phyloP scores from a whole-genome alignment of 331 rosid genomes.

The Rhamnella rubrinervis region DNA sequence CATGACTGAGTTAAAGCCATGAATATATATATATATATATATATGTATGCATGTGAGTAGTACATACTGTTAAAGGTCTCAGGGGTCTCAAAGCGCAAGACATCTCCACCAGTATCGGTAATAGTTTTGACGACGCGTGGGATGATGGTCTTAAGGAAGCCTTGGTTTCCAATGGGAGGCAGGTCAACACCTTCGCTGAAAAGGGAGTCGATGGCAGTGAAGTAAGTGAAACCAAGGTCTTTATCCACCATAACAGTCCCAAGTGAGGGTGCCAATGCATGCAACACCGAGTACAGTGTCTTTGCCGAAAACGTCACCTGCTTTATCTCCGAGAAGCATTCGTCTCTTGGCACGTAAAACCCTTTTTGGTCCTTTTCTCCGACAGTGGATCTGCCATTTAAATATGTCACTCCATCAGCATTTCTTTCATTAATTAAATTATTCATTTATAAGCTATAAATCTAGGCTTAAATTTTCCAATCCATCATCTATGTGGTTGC shows the following conservation, averaged over 20 bases:
- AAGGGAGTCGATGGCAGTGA: constrained; percentile 64
- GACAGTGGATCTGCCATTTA: constrained; percentile 40
- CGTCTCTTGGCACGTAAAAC: constrained; percentile 49
- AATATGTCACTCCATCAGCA: too few species aligned
- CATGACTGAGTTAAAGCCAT: neutral
- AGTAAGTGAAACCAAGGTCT: constrained; percentile 46
- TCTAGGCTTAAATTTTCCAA: too few species aligned
- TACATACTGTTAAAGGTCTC: constrained; percentile 54
- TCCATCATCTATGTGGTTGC: too few species aligned
- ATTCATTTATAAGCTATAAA: too few species aligned
- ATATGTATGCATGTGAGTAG: too few species aligned
- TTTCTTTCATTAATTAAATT: too few species aligned
- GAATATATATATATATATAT: too few species aligned
- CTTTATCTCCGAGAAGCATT: constrained; percentile 34
- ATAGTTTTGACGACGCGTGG: constrained; percentile 50
- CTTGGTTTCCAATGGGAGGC: constrained; percentile 34
- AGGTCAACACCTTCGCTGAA: constrained; percentile 53
- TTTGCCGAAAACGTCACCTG: constrained; percentile 46
- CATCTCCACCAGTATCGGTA: constrained; percentile 27
- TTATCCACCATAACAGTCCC: constrained; percentile 18
- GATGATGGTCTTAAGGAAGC: constrained; percentile 32
- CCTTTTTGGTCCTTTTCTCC: constrained; percentile 44
- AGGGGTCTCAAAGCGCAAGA: constrained; percentile 63
- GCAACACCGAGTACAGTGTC: constrained; percentile 45
- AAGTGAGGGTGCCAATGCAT: constrained; percentile 50